phyloP scores from a whole-genome alignment of 768 basidiomycete species.

The Tubosaeta sp. region DNA sequence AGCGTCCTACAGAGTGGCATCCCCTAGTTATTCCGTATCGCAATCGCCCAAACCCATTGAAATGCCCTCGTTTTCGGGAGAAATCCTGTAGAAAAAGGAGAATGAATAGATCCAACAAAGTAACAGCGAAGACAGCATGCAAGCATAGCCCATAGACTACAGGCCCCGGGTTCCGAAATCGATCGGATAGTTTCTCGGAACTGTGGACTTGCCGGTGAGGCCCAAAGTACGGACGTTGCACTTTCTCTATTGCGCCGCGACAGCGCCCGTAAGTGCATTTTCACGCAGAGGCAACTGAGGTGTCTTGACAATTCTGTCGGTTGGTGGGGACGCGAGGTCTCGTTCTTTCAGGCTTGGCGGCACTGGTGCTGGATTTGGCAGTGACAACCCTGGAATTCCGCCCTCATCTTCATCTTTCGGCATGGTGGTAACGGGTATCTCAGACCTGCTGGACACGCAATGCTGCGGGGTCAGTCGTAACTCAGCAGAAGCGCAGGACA shows the following conservation, averaged over 20 bases:
- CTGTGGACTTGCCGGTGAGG: neutral
- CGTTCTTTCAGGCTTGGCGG: conserved; percentile 35
- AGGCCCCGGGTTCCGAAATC: conserved; percentile 5
- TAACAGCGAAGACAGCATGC: conserved; percentile 13
- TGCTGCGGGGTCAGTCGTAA: conserved; percentile 28
- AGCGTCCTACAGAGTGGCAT: neutral
- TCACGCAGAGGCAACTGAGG: conserved; percentile 61
- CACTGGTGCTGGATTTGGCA: conserved; percentile 29
- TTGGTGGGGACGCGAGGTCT: conserved; percentile 39
- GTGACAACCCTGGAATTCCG: conserved; percentile 32
- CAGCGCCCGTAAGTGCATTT: conserved; percentile 47
- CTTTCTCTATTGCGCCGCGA: conserved; percentile 27
- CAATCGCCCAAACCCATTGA: conserved; percentile 16
- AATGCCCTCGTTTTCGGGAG: conserved; percentile 15
- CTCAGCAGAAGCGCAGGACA: conserved; percentile 25
- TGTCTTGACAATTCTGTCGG: conserved; percentile 46
- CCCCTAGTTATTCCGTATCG: conserved; percentile 10
- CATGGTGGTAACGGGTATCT: conserved; percentile 20
- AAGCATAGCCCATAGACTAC: conserved; percentile 1
- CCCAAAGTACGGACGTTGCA: neutral
- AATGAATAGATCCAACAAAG: conserved; percentile 32
- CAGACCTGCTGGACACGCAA: conserved; percentile 40
- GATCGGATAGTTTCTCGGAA: neutral
- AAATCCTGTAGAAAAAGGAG: conserved; percentile 30
- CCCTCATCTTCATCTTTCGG: conserved; percentile 38